Base-by-base conservation (phyloP, 2,329 filamentous ascomycete genomes). In the Anthostomella pinea region DNA sequence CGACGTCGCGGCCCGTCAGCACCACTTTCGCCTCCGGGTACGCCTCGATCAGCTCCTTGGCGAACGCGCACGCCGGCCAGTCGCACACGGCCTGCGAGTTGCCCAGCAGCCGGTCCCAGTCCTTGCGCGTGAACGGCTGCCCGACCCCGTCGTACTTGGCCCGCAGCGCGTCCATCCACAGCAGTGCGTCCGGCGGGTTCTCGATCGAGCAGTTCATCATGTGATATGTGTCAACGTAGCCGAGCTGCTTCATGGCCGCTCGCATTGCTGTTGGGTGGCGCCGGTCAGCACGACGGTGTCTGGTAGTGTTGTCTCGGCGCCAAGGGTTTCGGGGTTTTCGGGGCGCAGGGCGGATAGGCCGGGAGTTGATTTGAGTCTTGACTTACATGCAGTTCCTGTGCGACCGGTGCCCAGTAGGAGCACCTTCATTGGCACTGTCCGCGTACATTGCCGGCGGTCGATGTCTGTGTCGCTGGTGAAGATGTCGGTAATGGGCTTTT, bases 1-100 rank as follows among this genome's bases (percentile, higher is more conserved):
- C 70, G 23, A 84, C 76, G 39, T 84, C 78, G 29, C 81, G 74
- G 39, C 73, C 81, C 10, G 79, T 83, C 45, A 87, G 66, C 31
- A 87, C 72, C 35, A 86, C 76, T 62, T 86, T 86, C 39, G 83
- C 83, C 37, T 85, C 78, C 2, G 83, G 83, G 56, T 86, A 87
- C 11, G 80, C 79, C 53, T 81, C 76, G 45, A 85, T 81, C 43
- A 87, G 69, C 58, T 86, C 82, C 58, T 80, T 74, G 35, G 78
- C 77, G 52, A 87, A 87, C 27, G 77, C 76, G 28, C 79, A 75
- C 16, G 78, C 75, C 7, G 81, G 81, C 75, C 76, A 82, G 67
- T 85, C 82, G 59, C 78, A 83, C 13, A 85, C 78, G 27, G 80
- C 80, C 63, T 77, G 77, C 56, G 77, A 79, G 59, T 81, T 72